Percentiles rank a stretch among this genome's conserved stretches.
These are phyloP conservation scores for Globisporangium cederbergense DNA, from an alignment of 352 stramenopile genomes.

Conservation along the genomic window DNA sequence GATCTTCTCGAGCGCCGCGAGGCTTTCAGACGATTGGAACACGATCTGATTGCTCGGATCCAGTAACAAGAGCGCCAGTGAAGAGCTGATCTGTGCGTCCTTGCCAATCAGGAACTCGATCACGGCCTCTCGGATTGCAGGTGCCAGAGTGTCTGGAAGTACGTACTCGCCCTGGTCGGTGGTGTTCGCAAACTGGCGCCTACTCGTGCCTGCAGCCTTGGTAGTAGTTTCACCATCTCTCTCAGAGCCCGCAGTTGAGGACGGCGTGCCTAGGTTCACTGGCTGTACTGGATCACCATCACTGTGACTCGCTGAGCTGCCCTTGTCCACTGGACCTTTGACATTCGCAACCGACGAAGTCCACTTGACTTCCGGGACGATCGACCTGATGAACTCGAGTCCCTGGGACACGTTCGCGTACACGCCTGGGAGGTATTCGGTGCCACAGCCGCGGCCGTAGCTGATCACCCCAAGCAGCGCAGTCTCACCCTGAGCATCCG, in stretches of 20 bases:
- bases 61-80: background rate
- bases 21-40: constrained; percentile 6
- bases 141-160: background rate
- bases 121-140: background rate
- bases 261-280: background rate
- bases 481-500: constrained; percentile 6
- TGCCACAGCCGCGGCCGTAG: constrained; percentile 17
- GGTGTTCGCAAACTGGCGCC: background rate
- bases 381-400: constrained; percentile 21
- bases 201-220: background rate
- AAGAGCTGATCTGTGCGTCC: background rate
- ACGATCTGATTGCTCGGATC: background rate
- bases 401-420: constrained; percentile 19
- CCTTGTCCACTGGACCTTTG: background rate
- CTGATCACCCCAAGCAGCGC: constrained; percentile 20
- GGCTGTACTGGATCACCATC: background rate
- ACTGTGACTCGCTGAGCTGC: background rate
- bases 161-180: background rate
- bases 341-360: background rate
- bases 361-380: constrained; percentile 5
- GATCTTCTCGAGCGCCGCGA: background rate
- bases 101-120: constrained; percentile 4
- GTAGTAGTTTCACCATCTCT: background rate
- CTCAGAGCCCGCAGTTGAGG: background rate
- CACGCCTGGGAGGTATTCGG: constrained; percentile 13